A percentile compares a stretch with the other conserved stretches of the same genome.
Evolutionary conservation across 2,329 filamentous ascomycete genomes (phyloP).

Genomic region (Diaporthe sp.): DNA sequence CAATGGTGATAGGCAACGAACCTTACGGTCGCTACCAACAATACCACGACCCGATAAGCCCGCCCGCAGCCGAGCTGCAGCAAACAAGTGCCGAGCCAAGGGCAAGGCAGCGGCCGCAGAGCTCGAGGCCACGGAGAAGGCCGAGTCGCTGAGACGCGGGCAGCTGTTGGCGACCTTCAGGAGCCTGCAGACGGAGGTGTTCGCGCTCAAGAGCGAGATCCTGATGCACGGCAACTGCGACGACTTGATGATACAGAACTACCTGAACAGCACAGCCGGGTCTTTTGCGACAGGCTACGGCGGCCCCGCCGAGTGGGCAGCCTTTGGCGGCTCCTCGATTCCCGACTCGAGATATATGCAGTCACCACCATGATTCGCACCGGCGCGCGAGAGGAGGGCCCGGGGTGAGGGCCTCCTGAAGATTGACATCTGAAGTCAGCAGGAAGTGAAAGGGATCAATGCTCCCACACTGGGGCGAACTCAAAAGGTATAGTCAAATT

Average conservation of each 20-base stretch:
- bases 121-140: constrained; percentile 46
- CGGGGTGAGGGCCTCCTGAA: background rate
- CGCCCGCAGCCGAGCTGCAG: constrained; percentile 48
- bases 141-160: constrained; percentile 39
- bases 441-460: background rate
- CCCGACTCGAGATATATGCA: background rate
- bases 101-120: constrained; percentile 46
- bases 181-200: constrained; percentile 48
- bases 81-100: constrained; percentile 50
- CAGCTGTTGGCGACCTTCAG: constrained; percentile 43
- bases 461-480: background rate
- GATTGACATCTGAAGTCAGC: background rate
- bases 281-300: background rate
- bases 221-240: constrained; percentile 48
- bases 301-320: background rate
- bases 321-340: background rate
- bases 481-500: background rate
- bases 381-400: no score
- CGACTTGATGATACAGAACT: constrained; percentile 47
- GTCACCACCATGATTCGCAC: background rate
- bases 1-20: background rate
- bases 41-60: constrained; percentile 27
- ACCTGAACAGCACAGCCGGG: constrained; percentile 45
- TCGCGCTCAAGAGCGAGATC: constrained; percentile 49
- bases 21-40: background rate